Conservation (phyloP, 2,329 filamentous ascomycete genomes). For the Atkinsonella texensis region DNA sequence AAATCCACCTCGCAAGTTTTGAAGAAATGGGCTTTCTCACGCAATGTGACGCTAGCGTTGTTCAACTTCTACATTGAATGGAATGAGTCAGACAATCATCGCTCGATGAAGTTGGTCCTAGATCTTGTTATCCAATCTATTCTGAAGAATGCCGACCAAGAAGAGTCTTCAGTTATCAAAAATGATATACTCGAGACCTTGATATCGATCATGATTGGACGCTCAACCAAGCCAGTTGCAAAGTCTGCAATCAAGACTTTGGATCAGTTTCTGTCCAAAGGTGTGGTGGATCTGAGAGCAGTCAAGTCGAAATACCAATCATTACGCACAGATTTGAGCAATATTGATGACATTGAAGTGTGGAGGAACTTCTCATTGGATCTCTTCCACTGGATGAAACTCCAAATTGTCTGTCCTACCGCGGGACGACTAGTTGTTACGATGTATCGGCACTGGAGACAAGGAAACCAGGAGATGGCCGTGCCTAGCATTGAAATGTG, state of each 20-base stretch:
- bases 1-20: constrained; percentile 34
- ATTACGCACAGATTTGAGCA: constrained; percentile 18
- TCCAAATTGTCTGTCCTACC: constrained; percentile 45
- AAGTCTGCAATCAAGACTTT: constrained; percentile 60
- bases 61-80: constrained; percentile 55
- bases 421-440: constrained; percentile 50
- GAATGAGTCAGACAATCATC: constrained; percentile 53
- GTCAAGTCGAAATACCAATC: constrained; percentile 31
- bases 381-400: constrained; percentile 42
- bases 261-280: constrained; percentile 52
- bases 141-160: constrained; percentile 33
- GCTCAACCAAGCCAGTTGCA: constrained; percentile 49
- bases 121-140: constrained; percentile 44
- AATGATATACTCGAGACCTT: constrained; percentile 36
- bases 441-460: constrained; percentile 37
- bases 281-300: constrained; percentile 37
- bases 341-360: constrained; percentile 12
- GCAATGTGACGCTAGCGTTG: constrained; percentile 33
- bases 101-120: constrained; percentile 50
- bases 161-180: constrained; percentile 28
- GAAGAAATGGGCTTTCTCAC: constrained; percentile 38
- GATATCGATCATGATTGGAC: constrained; percentile 46
- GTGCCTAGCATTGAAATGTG: constrained; percentile 30
- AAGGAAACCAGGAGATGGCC: constrained; percentile 12
- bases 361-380: constrained; percentile 41